A percentile compares a stretch with the other conserved stretches of the same genome.
phyloP scores from a whole-genome alignment of 306 rosid genomes.

The Cucumis cinereus region DNA sequence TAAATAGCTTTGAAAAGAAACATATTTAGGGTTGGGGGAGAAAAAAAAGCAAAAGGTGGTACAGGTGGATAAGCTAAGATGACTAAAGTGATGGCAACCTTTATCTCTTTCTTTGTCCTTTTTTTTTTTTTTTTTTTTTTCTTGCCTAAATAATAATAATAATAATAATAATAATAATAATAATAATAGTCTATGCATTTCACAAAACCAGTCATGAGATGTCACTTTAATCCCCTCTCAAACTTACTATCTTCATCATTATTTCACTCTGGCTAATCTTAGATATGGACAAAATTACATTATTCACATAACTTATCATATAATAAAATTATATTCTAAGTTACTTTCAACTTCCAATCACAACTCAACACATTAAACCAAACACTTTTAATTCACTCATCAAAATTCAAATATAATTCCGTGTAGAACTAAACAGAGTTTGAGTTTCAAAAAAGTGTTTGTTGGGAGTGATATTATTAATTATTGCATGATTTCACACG shows the following conservation, averaged over 20 bases:
- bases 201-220: not conserved
- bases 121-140: not conserved
- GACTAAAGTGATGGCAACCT: not conserved
- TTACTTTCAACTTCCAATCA: not conserved
- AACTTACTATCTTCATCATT: not conserved
- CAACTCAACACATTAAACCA: not conserved
- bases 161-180: too few relatives aligned
- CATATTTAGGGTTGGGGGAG: too few relatives aligned
- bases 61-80: conserved; percentile 5
- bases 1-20: too few relatives aligned
- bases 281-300: not conserved
- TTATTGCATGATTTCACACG: not conserved
- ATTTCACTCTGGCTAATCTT: not conserved
- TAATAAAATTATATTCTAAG: not conserved
- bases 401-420: not conserved
- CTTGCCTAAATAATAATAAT: not conserved
- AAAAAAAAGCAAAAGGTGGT: not conserved
- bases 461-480: not conserved
- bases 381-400: not conserved
- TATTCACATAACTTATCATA: not conserved
- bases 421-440: not conserved
- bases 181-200: not conserved
- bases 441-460: not conserved
- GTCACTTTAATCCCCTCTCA: not conserved
- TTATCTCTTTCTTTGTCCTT: not conserved